Percentiles rank a stretch among this genome's conserved stretches.
Conservation (phyloP, 768 basidiomycete genomes). For the Leccinum boreale region DNA sequence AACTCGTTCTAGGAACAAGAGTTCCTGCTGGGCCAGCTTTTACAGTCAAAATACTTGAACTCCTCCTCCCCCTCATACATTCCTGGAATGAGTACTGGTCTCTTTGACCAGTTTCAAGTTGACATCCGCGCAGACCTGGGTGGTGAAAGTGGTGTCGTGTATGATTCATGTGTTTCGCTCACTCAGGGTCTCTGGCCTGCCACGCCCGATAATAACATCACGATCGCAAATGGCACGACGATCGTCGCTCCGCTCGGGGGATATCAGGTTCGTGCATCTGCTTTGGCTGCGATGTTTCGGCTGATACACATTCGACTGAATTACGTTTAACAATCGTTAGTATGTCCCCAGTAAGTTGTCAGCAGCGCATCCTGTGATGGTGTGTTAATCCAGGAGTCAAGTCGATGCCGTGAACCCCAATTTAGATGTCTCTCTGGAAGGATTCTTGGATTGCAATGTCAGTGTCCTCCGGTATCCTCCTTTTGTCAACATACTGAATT, state of each 20-base stretch:
- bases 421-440: conserved; percentile 63
- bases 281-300: neutral
- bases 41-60: conserved; percentile 55
- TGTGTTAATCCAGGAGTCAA: conserved; percentile 22
- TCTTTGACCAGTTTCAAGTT: conserved; percentile 40
- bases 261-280: conserved; percentile 48
- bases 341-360: conserved; percentile 40
- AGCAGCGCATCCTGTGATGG: neutral
- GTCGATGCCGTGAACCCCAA: conserved; percentile 64
- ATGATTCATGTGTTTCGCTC: conserved; percentile 63
- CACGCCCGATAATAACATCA: conserved; percentile 42
- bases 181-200: conserved; percentile 68
- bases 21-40: conserved; percentile 48
- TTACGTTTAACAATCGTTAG: conserved; percentile 9
- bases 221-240: conserved; percentile 63
- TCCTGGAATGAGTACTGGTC: conserved; percentile 32
- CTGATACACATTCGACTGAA: conserved; percentile 5
- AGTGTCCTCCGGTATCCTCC: conserved; percentile 6
- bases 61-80: conserved; percentile 52
- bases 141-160: conserved; percentile 65
- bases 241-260: conserved; percentile 59
- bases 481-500: neutral
- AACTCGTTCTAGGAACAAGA: conserved; percentile 46
- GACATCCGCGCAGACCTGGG: conserved; percentile 62
- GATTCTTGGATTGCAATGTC: conserved; percentile 60